Conservation (phyloP, 805 yeast species). For the Starmerella potacharoeniae region DNA sequence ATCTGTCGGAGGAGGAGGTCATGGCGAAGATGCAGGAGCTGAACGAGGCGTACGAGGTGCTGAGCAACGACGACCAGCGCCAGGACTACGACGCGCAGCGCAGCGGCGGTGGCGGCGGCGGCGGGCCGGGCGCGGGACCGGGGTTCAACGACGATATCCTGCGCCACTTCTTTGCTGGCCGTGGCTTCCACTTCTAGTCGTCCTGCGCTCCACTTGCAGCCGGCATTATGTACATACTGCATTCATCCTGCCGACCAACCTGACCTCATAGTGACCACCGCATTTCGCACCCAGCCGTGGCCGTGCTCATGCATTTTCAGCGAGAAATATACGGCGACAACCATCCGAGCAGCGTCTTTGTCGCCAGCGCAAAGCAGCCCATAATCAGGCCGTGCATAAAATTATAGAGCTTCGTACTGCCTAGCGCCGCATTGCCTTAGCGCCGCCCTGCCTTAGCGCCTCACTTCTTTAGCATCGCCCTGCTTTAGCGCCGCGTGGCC, state of each 20-base stretch:
- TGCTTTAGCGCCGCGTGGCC: too few species aligned
- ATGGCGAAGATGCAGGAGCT: constrained; percentile 83
- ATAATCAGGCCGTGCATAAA: too few species aligned
- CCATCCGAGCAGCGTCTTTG: too few species aligned
- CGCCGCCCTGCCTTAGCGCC: too few species aligned
- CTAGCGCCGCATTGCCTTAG: too few species aligned
- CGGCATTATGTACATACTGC: not conserved
- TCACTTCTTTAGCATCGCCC: too few species aligned
- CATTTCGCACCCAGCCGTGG: not conserved
- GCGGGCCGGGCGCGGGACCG: constrained; percentile 12
- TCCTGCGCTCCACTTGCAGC: not conserved
- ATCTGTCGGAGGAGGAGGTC: constrained; percentile 52
- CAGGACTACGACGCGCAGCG: constrained; percentile 46
- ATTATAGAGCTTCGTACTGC: too few species aligned
- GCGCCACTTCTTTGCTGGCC: constrained; percentile 1
- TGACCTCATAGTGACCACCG: not conserved
- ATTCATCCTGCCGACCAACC: not conserved
- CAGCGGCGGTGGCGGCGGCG: constrained; percentile 8
- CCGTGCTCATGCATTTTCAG: too few species aligned
- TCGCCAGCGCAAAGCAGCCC: too few species aligned
- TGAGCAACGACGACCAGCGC: constrained; percentile 54
- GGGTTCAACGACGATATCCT: constrained; percentile 7
- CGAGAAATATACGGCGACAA: too few species aligned
- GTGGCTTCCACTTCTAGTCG: not conserved
- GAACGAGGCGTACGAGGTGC: constrained; percentile 82